Evolutionary conservation across 1,139 yeast species (phyloP).

Genomic region (Saccharomyces hybrid): DNA sequence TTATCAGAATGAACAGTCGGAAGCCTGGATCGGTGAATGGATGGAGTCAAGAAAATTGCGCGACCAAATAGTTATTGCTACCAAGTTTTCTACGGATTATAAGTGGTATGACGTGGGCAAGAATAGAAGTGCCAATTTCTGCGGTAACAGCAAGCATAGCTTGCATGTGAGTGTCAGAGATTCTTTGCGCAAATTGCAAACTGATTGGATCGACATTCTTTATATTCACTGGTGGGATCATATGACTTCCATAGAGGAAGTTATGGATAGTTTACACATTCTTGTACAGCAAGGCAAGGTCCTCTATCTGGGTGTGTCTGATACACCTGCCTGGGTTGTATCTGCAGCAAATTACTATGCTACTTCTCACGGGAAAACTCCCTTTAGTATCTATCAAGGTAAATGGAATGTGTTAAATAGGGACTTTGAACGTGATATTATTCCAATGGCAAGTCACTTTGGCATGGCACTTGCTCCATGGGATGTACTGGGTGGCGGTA

Average conservation of each 20-base stretch:
- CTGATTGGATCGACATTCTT: conserved; percentile 1
- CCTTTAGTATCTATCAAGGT: conserved; percentile 21
- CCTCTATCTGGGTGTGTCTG: conserved; percentile 20
- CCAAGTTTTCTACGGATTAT: background rate
- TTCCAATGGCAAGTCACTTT: conserved; percentile 13
- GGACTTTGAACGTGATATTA: conserved; percentile 22
- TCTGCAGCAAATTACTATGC: conserved; percentile 22
- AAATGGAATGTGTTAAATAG: conserved; percentile 17
- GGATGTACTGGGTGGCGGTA: conserved; percentile 18
- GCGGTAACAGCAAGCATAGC: conserved; percentile 1
- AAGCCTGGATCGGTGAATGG: conserved; percentile 9
- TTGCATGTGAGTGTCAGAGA: conserved; percentile 4
- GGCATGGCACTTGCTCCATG: conserved; percentile 24
- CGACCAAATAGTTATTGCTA: conserved; percentile 5
- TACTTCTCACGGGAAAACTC: conserved; percentile 15
- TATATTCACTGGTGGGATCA: conserved; percentile 26
- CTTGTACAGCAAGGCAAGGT: conserved; percentile 9
- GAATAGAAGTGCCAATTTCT: background rate
- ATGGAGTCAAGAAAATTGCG: conserved; percentile 3
- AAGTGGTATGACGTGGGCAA: background rate
- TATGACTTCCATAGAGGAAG: conserved; percentile 22
- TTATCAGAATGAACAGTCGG: conserved; percentile 21
- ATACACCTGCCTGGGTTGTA: conserved; percentile 25
- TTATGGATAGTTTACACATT: conserved; percentile 22
- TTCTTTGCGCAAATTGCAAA: conserved; percentile 3